A percentile compares a stretch with the other conserved stretches of the same genome.
These are phyloP conservation scores for Aspergillus nomiae DNA, from an alignment of 2,329 filamentous ascomycete species.

Conservation along the genomic window DNA sequence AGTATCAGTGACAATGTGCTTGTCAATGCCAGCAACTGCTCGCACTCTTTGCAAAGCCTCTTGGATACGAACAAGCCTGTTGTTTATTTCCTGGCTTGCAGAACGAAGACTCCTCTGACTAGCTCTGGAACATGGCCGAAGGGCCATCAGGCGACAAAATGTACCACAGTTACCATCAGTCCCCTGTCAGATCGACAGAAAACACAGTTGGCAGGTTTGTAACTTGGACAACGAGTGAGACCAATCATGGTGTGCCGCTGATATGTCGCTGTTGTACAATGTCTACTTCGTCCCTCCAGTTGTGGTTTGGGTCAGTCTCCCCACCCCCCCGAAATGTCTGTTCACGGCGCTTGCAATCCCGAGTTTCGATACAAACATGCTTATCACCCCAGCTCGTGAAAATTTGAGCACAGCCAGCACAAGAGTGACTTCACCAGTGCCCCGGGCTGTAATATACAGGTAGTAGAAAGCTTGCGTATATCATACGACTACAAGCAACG, in stretches of 20 bases:
- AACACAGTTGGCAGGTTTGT: too few species aligned
- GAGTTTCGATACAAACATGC: neutral
- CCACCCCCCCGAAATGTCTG: neutral
- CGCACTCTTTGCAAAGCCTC: neutral
- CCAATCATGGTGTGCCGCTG: neutral
- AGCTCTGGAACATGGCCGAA: neutral
- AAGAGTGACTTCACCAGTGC: too few species aligned
- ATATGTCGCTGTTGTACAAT: conserved; percentile 1
- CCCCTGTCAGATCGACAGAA: neutral
- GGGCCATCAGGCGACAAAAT: neutral
- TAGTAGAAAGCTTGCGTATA: neutral
- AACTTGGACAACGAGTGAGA: neutral
- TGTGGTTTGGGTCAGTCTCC: neutral
- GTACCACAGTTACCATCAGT: neutral
- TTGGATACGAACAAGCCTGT: neutral
- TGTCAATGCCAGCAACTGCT: neutral
- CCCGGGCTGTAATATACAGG: neutral
- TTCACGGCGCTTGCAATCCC: neutral
- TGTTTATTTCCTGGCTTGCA: neutral
- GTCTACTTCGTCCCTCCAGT: neutral
- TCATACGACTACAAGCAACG: neutral
- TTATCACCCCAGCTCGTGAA: neutral
- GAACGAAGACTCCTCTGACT: neutral
- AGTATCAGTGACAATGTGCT: neutral
- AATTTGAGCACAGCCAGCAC: too few species aligned